Percentiles rank a stretch among this genome's conserved stretches.
Evolutionary conservation across 306 rosid genomes (phyloP).

Genomic region (Prunus fruticosa): DNA sequence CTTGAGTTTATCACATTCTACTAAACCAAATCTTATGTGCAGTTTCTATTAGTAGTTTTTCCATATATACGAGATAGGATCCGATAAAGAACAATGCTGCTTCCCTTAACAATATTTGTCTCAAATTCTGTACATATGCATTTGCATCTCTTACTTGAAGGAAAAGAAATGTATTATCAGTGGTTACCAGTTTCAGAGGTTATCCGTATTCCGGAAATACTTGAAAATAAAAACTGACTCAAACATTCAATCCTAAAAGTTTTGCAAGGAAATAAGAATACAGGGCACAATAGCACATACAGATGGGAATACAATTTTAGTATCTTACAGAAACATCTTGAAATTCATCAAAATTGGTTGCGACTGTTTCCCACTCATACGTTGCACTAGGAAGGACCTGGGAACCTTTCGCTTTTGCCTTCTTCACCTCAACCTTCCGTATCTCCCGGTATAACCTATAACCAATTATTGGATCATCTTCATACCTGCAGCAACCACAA

Average conservation of each 20-base stretch:
- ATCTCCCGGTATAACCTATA: slow-evolving; percentile 90
- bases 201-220: neutral
- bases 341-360: slow-evolving; percentile 94
- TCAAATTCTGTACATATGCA: neutral
- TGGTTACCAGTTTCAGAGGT: neutral
- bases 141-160: neutral
- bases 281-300: neutral
- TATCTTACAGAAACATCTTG: slow-evolving; percentile 81
- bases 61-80: neutral
- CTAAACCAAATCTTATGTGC: neutral
- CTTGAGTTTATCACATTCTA: neutral
- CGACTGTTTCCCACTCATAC: slow-evolving; percentile 86
- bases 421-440: slow-evolving; percentile 76
- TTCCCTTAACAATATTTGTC: neutral
- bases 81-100: neutral
- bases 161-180: neutral
- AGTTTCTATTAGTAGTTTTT: neutral
- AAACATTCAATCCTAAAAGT: neutral
- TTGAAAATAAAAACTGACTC: neutral
- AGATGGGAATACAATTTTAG: slow-evolving; percentile 25
- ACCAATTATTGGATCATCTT: slow-evolving; percentile 87
- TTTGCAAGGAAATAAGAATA: neutral
- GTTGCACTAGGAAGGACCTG: slow-evolving; percentile 57
- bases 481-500: slow-evolving; percentile 76
- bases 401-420: slow-evolving; percentile 76